Conservation (phyloP, 768 basidiomycete genomes). For the Boletus rex-veris region DNA sequence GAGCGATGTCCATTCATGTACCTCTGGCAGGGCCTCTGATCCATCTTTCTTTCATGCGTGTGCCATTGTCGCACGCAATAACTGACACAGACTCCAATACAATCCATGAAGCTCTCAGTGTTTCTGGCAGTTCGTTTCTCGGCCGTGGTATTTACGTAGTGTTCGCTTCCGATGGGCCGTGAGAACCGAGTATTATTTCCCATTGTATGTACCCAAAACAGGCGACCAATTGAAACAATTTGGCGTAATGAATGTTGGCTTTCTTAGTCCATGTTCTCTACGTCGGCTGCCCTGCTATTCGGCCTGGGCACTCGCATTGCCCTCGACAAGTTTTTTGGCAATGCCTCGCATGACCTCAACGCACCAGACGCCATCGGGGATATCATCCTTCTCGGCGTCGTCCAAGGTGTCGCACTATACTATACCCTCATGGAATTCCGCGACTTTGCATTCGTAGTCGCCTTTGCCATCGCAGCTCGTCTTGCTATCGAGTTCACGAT, state of each 20-base stretch:
- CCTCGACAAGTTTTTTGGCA: conserved; percentile 53
- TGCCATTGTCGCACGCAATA: no score
- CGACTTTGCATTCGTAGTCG: conserved; percentile 53
- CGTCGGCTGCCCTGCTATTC: conserved; percentile 66
- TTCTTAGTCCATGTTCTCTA: conserved; percentile 42
- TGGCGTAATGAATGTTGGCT: conserved; percentile 12
- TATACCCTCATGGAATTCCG: conserved; percentile 56
- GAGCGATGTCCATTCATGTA: no score
- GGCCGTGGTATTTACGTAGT: background rate
- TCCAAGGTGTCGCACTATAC: conserved; percentile 75
- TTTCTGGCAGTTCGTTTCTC: no score
- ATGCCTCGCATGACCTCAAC: conserved; percentile 32
- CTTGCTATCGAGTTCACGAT: conserved; percentile 61
- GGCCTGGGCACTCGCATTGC: conserved; percentile 73
- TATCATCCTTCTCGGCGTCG: conserved; percentile 63
- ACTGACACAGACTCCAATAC: no score
- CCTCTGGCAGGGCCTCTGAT: no score
- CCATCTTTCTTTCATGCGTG: no score
- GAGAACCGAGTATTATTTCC: conserved; percentile 4
- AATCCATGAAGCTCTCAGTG: no score
- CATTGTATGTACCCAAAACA: conserved; percentile 20
- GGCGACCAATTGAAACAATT: conserved; percentile 14
- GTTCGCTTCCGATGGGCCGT: background rate
- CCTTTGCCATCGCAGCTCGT: conserved; percentile 54
- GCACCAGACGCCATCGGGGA: conserved; percentile 44